These are phyloP conservation scores for Mycena albidolilacea DNA, from an alignment of 768 basidiomycete species.

Conservation along the genomic window DNA sequence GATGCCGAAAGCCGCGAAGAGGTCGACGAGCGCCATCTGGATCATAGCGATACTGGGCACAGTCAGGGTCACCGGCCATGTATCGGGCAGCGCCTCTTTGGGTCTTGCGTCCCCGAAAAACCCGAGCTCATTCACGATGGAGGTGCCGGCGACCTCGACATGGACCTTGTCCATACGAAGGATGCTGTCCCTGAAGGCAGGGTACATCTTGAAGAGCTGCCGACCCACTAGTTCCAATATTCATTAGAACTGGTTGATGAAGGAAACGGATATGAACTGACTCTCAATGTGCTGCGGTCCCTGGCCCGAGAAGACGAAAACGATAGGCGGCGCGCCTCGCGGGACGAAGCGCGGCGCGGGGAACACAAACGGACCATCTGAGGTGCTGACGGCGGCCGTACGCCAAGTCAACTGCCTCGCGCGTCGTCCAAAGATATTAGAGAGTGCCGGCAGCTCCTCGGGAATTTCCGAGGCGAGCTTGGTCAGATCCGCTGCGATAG, in stretches of 20 bases:
- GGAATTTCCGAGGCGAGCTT: slow-evolving; percentile 15
- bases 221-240: slow-evolving; percentile 51
- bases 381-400: slow-evolving; percentile 43
- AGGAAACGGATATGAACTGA: slow-evolving; percentile 44
- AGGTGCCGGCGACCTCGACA: slow-evolving; percentile 48
- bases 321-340: slow-evolving; percentile 45
- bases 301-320: slow-evolving; percentile 12
- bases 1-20: slow-evolving; percentile 52
- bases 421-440: slow-evolving; percentile 47
- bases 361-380: slow-evolving; percentile 37
- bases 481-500: slow-evolving; percentile 33
- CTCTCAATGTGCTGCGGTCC: slow-evolving; percentile 10
- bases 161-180: slow-evolving; percentile 55
- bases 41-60: slow-evolving; percentile 30
- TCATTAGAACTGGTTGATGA: background rate
- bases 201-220: slow-evolving; percentile 51
- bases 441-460: slow-evolving; percentile 15
- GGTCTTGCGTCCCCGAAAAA: background rate
- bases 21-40: slow-evolving; percentile 45
- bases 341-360: slow-evolving; percentile 48
- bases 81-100: background rate
- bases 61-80: slow-evolving; percentile 53
- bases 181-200: slow-evolving; percentile 56
- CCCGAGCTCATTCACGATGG: slow-evolving; percentile 47
- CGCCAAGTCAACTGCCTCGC: slow-evolving; percentile 52